These are phyloP conservation scores for Fusarium pseudonygamai DNA, from an alignment of 2,329 filamentous ascomycete species.

Conservation along the genomic window DNA sequence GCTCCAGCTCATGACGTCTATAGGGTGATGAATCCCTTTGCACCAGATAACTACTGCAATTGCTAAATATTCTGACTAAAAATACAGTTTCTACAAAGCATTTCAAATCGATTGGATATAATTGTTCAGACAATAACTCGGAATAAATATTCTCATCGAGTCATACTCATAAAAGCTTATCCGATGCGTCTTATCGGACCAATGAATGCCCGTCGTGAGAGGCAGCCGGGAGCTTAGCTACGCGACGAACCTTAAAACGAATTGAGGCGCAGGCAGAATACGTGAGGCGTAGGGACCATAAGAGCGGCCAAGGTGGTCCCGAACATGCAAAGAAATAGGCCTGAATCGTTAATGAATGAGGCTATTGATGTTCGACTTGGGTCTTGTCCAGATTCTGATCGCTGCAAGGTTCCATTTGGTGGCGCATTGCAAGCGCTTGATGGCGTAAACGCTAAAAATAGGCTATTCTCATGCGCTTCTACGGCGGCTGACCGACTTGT, in stretches of 20 bases:
- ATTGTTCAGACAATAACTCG: neutral
- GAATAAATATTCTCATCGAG: neutral
- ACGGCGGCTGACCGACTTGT: neutral
- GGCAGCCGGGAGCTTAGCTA: neutral
- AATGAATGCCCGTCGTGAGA: accelerated
- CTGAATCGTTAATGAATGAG: accelerated
- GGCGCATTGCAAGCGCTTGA: neutral
- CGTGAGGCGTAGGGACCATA: neutral
- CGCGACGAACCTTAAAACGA: neutral
- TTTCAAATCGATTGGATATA: accelerated
- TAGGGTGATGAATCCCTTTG: no score
- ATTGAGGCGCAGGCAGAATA: neutral
- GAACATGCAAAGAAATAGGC: neutral
- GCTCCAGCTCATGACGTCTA: no score
- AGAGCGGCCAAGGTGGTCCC: neutral
- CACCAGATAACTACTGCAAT: no score
- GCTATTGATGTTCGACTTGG: accelerated
- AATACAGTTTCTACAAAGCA: accelerated
- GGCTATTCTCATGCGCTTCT: neutral
- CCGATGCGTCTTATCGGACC: neutral
- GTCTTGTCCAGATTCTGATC: neutral
- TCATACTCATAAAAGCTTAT: neutral
- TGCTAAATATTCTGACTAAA: no score
- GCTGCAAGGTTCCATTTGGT: neutral
- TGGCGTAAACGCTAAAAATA: neutral